phyloP scores from a whole-genome alignment of 2,329 filamentous ascomycete genomes.

The Ascochyta pisi region DNA sequence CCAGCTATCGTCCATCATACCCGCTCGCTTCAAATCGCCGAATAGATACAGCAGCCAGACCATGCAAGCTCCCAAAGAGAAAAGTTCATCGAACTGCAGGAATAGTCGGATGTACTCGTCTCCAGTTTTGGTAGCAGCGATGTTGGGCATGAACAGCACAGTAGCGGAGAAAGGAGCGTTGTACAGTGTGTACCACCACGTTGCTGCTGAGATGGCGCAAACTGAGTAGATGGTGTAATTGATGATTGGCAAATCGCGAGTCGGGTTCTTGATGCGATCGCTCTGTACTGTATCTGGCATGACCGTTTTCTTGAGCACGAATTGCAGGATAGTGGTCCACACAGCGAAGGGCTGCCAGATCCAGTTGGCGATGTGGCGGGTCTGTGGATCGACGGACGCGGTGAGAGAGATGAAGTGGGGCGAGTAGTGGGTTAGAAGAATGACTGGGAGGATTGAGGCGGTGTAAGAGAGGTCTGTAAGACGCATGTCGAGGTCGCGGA shows the following conservation, averaged over 20 bases:
- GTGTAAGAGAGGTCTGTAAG: constrained; percentile 23
- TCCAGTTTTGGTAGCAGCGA: constrained; percentile 5
- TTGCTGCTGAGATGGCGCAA: constrained; percentile 12
- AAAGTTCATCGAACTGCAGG: constrained; percentile 23
- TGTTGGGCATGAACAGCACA: constrained; percentile 16
- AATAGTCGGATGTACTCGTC: constrained; percentile 21
- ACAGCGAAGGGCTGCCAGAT: constrained; percentile 25
- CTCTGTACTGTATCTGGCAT: constrained; percentile 20
- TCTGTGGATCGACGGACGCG: constrained; percentile 13
- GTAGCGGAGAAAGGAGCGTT: constrained; percentile 12
- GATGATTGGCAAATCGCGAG: constrained; percentile 19
- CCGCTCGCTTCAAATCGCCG: constrained; percentile 20
- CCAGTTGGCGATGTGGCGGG: constrained; percentile 18
- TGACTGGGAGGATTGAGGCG: constrained; percentile 19
- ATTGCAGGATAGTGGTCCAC: constrained; percentile 21
- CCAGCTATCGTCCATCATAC: constrained; percentile 22
- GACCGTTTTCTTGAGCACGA: constrained; percentile 20
- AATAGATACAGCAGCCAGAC: constrained; percentile 24
- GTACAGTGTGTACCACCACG: constrained; percentile 24
- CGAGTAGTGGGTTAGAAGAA: constrained; percentile 17
- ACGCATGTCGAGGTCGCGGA: constrained; percentile 21
- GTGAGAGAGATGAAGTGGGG: constrained; percentile 8
- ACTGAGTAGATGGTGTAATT: constrained; percentile 19
- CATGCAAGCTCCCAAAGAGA: constrained; percentile 9
- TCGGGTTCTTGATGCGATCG: constrained; percentile 12